These are phyloP conservation scores for Neurospora sp. DNA, from an alignment of 495 filamentous ascomycete genomes.

Conservation along the genomic window DNA sequence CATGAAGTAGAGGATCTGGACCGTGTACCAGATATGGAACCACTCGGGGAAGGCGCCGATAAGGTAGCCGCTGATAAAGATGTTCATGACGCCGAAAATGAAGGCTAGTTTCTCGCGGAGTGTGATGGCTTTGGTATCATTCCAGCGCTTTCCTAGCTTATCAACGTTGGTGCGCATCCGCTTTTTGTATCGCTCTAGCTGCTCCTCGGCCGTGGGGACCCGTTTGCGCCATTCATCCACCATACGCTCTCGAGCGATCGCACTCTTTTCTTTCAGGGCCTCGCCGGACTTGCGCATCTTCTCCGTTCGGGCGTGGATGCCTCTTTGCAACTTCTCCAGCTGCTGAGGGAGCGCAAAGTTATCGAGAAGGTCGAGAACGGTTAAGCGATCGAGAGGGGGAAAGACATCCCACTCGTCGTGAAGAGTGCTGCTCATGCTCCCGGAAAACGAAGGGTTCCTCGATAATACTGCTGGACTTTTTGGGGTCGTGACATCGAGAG, in stretches of 20 bases:
- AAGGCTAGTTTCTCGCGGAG: constrained; percentile 91
- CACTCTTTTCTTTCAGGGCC: constrained; percentile 46
- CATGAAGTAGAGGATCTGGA: constrained; percentile 86
- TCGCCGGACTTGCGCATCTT: constrained; percentile 75
- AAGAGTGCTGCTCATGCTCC: constrained; percentile 52
- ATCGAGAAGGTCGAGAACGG: constrained; percentile 86
- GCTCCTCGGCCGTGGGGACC: constrained; percentile 77
- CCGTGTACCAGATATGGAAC: constrained; percentile 89
- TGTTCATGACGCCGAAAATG: constrained; percentile 90
- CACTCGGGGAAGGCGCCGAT: constrained; percentile 77
- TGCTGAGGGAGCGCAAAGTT: constrained; percentile 84
- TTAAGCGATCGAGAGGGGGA: constrained; percentile 84
- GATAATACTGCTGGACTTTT: constrained; percentile 47
- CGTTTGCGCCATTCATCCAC: constrained; percentile 81
- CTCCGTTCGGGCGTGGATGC: constrained; percentile 69
- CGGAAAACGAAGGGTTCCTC: constrained; percentile 64
- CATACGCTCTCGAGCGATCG: constrained; percentile 54
- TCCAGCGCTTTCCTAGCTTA: constrained; percentile 75
- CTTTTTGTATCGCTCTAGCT: constrained; percentile 80
- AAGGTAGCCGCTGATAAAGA: constrained; percentile 91
- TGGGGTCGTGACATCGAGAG: constrained; percentile 26
- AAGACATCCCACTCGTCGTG: constrained; percentile 82
- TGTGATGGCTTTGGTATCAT: constrained; percentile 77
- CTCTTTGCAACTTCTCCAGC: constrained; percentile 77
- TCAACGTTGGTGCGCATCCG: constrained; percentile 85